phyloP scores from a whole-genome alignment of 768 basidiomycete genomes.

The Pleurotus djamor region DNA sequence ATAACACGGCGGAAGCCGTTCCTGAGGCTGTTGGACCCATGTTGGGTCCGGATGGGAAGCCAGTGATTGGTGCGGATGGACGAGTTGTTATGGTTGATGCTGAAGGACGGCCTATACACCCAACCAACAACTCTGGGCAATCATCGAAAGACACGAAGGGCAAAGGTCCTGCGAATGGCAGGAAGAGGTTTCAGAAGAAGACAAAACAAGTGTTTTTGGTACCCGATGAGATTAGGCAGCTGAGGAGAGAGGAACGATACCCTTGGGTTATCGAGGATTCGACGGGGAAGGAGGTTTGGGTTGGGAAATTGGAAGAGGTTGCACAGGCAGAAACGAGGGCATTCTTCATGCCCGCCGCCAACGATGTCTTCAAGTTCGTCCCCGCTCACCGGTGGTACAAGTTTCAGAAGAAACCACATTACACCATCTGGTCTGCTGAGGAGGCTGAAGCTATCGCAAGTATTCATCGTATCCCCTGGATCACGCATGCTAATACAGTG shows the following conservation, averaged over 20 bases:
- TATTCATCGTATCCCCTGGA: conserved; percentile 10
- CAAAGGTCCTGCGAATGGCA: conserved; percentile 42
- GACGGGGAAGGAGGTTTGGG: conserved; percentile 70
- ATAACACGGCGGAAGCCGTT: conserved; percentile 24
- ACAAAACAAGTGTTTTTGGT: conserved; percentile 80
- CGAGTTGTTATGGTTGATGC: conserved; percentile 79
- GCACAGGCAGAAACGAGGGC: conserved; percentile 69
- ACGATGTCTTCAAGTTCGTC: conserved; percentile 85
- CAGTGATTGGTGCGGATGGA: conserved; percentile 76
- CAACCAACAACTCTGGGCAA: conserved; percentile 17
- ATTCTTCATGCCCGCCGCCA: conserved; percentile 82
- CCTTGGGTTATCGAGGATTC: conserved; percentile 93
- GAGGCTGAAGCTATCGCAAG: conserved; percentile 41
- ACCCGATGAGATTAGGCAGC: conserved; percentile 72
- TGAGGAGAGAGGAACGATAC: conserved; percentile 83
- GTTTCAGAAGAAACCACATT: conserved; percentile 82
- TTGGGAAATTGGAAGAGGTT: conserved; percentile 79
- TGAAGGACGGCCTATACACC: conserved; percentile 70
- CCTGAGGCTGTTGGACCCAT: conserved; percentile 66
- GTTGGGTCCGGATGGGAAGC: conserved; percentile 82
- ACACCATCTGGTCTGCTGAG: conserved; percentile 70
- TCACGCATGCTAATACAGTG: conserved; percentile 28
- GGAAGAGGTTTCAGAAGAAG: conserved; percentile 83
- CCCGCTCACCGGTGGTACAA: conserved; percentile 91
- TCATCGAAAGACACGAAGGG: conserved; percentile 35